Evolutionary conservation across 768 basidiomycete genomes (phyloP), one percentile per base, ranked within the genome.

Genomic region (Thelephora ganbajun): DNA sequence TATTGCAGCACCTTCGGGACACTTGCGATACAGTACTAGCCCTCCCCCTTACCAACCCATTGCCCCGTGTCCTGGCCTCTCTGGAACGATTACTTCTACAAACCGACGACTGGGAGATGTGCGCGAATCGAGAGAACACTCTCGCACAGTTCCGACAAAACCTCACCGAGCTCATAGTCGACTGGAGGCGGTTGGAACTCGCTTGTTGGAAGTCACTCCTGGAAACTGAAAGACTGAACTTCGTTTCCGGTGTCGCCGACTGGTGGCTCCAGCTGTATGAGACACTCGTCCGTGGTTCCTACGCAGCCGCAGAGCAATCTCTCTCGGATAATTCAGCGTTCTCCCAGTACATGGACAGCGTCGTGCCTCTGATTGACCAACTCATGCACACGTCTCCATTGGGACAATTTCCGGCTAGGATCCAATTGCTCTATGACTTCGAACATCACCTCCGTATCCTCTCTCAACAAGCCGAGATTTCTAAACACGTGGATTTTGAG

Each of bases 181-280:
- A 78, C 9, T 98, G 96, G 96, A 72, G 96, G 47, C 75, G 89
- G 26, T 66, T 93, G 48, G 96, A 99, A 58, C 66, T 99, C 11
- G 71, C 83, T 5, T 88, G 82, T 47, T 99, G 96, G 96, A 73
- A 81, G 51, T 68, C 67, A 22, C 67, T 99, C 5, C 69, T 99
- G 33, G 76, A 84, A 52, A 74, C 80, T 0, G 83, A 98, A 57
- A 69, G 72, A 2, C 66, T 59, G 16, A 57, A 61, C 2, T 74
- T 74, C 50, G 62, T 66, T 5, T 62, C 61, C 5, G 61, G 59
- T 11, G 68, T 69, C 2, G 76, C 80, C 14, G 75, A 79, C 14
- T 97, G 88, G 82, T 97, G 91, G 83, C 90, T 97, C 75, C 76
- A 76, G 14, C 66, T 99, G 18, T 94, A 94, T 61, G 84, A 94